A percentile compares a stretch with the other conserved stretches of the same genome.
Conservation (phyloP, 2,329 filamentous ascomycete species). For the Colletotrichum endophyticum region DNA sequence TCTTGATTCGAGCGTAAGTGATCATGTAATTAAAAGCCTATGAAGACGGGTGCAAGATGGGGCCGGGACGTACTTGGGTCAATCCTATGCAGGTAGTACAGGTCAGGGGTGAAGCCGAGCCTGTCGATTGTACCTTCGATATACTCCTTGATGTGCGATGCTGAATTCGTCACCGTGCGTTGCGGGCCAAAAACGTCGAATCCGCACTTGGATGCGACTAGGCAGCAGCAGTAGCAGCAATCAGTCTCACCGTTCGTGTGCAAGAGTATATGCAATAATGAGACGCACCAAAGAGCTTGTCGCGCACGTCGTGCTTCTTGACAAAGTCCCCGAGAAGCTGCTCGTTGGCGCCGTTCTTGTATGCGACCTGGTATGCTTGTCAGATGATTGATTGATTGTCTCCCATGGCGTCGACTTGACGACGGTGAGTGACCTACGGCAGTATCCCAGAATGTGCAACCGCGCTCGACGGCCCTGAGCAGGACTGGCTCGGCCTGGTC, state of each 20-base stretch:
- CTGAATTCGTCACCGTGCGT: slow-evolving; percentile 45
- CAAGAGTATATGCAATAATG: no score
- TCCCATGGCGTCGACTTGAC: not conserved
- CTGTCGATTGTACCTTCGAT: slow-evolving; percentile 54
- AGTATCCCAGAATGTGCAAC: slow-evolving; percentile 52
- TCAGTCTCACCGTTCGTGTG: not conserved
- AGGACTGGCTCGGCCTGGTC: slow-evolving; percentile 54
- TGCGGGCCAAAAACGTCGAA: slow-evolving; percentile 37
- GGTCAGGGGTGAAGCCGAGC: slow-evolving; percentile 50
- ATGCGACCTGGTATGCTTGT: slow-evolving; percentile 42
- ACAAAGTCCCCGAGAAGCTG: slow-evolving; percentile 56
- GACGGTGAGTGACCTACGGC: slow-evolving; percentile 33
- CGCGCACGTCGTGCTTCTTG: slow-evolving; percentile 52
- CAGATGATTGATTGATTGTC: not conserved
- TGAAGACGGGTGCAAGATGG: no score
- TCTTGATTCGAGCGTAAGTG: slow-evolving; percentile 20
- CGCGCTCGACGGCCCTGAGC: slow-evolving; percentile 50
- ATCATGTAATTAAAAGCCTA: not conserved
- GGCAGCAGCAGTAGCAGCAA: not conserved
- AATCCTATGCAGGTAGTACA: slow-evolving; percentile 50
- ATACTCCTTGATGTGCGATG: slow-evolving; percentile 50
- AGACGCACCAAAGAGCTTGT: slow-evolving; percentile 51
- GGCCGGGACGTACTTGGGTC: slow-evolving; percentile 41
- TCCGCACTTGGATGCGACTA: slow-evolving; percentile 55
- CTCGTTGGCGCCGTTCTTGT: slow-evolving; percentile 52